phyloP scores from a whole-genome alignment of 2,329 filamentous ascomycete species.

The Graphilbum ipis-grandicollis region DNA sequence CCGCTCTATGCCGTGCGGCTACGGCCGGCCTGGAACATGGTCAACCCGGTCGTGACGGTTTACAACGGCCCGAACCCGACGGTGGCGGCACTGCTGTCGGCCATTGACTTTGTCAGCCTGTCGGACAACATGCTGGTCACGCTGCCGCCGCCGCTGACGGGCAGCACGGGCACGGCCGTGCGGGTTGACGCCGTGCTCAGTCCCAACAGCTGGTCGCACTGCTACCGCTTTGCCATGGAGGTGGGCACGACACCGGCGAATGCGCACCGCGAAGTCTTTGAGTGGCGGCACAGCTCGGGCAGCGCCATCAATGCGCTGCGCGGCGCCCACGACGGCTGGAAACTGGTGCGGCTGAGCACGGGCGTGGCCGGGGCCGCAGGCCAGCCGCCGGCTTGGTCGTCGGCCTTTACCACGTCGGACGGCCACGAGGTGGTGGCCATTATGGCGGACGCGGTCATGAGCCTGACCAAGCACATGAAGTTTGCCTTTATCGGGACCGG shows the following conservation, averaged over 20 bases:
- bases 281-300: conserved; percentile 24
- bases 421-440: conserved; percentile 25
- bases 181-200: conserved; percentile 2
- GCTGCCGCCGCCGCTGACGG: conserved; percentile 13
- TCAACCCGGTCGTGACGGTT: conserved; percentile 15
- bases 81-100: conserved; percentile 14
- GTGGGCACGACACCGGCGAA: conserved; percentile 11
- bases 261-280: conserved; percentile 18
- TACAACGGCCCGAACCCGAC: conserved; percentile 16
- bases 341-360: conserved; percentile 20
- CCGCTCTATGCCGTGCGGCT: conserved; percentile 16
- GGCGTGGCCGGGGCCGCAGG: not conserved
- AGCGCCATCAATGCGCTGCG: conserved; percentile 17
- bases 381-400: conserved; percentile 5
- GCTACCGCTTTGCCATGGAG: conserved; percentile 18
- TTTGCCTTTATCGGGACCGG: conserved; percentile 24
- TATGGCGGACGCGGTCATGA: conserved; percentile 17
- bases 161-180: conserved; percentile 7
- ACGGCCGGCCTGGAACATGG: conserved; percentile 11
- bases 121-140: conserved; percentile 11
- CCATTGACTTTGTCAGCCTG: conserved; percentile 8
- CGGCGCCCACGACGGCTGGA: conserved; percentile 19
- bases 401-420: conserved; percentile 13
- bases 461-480: conserved; percentile 17
- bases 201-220: conserved; percentile 8